Evolutionary conservation across 768 basidiomycete genomes (phyloP), one percentile per base, ranked within the genome.

Genomic region (Amanita inopinata): DNA sequence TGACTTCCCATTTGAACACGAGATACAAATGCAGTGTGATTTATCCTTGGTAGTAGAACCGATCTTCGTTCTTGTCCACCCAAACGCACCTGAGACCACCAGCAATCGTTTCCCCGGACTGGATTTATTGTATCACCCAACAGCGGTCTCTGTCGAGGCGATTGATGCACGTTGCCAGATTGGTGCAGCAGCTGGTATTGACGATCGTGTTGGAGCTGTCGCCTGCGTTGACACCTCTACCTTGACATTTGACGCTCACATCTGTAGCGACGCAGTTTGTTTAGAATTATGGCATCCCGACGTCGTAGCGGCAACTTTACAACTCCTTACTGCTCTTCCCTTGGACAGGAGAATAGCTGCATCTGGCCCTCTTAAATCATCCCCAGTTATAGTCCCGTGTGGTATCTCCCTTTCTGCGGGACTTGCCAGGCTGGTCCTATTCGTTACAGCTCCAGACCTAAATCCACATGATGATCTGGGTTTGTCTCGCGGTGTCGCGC

Each of bases 361-460:
- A 17, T 38, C 50, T 38, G 30, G 42, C 24, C 45, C 46, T 10
- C 47, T 45, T 9, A 34, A 41, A 15, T 33, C 41, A 11, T 23
- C 47, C 1, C 20, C 50, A 1, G 33, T 38, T 20, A 42, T 47
- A 19, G n/a, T 49, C 20, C 15, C 51, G 42, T 56, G 65, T 8
- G 85, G 87, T 1, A 49, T 82, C 22, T 65, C 70, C 4, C 51
- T 70, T 17, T 73, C 78, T 20, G 15, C 82, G 24, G 70, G 84
- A 0, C 49, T 92, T 33, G 73, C 69, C 1, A 73, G 74, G 25
- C 62, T 84, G 34, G 75, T 80, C 19, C 53, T 85, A 7, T 78
- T 86, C 44, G 55, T 90, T 38, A 84, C 86, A 5, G 76, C 81
- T n/a, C 73, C 73, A 25, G 92, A 94, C 56, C 69, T 91, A 41